phyloP scores from a whole-genome alignment of 2,329 filamentous ascomycete species.

The Talaromyces marneffei region DNA sequence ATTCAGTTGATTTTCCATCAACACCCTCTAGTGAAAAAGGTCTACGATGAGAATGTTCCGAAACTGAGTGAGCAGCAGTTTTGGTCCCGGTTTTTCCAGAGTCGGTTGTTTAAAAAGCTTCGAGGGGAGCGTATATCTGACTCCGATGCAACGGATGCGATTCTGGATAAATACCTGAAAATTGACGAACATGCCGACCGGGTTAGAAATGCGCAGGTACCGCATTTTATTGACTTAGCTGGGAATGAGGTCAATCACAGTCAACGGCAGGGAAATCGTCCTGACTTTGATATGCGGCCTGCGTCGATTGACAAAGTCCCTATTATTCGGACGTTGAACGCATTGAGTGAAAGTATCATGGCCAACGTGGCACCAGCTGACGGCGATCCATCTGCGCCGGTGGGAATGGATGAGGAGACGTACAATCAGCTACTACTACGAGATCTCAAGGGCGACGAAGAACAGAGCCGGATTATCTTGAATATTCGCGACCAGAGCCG shows the following conservation, averaged over 20 bases:
- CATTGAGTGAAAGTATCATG: slow-evolving; percentile 87
- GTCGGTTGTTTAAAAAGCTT: slow-evolving; percentile 80
- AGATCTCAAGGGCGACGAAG: slow-evolving; percentile 69
- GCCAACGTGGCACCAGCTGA: slow-evolving; percentile 78
- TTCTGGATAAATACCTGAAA: slow-evolving; percentile 82
- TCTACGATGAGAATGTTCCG: slow-evolving; percentile 90
- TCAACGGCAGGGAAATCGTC: slow-evolving; percentile 76
- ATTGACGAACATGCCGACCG: slow-evolving; percentile 56
- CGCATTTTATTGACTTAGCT: slow-evolving; percentile 84
- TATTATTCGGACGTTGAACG: slow-evolving; percentile 84
- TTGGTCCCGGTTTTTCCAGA: slow-evolving; percentile 92
- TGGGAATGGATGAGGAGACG: slow-evolving; percentile 64
- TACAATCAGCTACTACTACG: slow-evolving; percentile 70
- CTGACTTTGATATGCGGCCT: slow-evolving; percentile 85
- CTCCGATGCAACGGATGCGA: slow-evolving; percentile 66
- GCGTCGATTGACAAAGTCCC: slow-evolving; percentile 68
- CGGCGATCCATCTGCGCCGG: slow-evolving; percentile 57
- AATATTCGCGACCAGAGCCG: slow-evolving; percentile 82
- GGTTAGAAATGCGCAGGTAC: slow-evolving; percentile 58
- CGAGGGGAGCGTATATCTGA: slow-evolving; percentile 82
- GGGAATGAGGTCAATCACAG: slow-evolving; percentile 95
- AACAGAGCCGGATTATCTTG: slow-evolving; percentile 72
- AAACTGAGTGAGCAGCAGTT: slow-evolving; percentile 74
- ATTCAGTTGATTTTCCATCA: slow-evolving; percentile 89
- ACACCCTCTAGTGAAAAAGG: slow-evolving; percentile 80